Conservation (phyloP, 495 filamentous ascomycete genomes). For the Penicillium paradoxum region DNA sequence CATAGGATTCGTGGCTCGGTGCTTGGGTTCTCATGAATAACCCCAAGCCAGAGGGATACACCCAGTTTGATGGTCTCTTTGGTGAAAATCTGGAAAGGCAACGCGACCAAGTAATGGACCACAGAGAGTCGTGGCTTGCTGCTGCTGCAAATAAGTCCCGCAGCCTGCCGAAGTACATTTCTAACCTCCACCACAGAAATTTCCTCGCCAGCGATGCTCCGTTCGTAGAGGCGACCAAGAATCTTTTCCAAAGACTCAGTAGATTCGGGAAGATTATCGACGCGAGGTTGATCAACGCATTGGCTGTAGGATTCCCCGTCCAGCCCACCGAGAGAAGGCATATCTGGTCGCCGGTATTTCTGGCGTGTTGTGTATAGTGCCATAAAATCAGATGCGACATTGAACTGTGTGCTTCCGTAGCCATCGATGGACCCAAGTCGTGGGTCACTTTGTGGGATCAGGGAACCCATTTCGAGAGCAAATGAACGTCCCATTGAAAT, state of each 20-base stretch:
- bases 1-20: constrained; percentile 77
- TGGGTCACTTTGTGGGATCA: constrained; percentile 84
- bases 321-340: constrained; percentile 30
- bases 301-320: constrained; percentile 7
- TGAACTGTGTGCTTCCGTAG: constrained; percentile 64
- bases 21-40: constrained; percentile 91
- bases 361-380: constrained; percentile 96
- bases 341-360: constrained; percentile 79
- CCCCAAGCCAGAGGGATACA: constrained; percentile 89
- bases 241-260: constrained; percentile 25
- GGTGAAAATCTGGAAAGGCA: constrained; percentile 88
- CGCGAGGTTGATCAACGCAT: constrained; percentile 12
- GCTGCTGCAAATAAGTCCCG: constrained; percentile 74
- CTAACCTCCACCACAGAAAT: constrained; percentile 72
- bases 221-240: constrained; percentile 55
- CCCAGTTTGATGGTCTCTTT: constrained; percentile 94
- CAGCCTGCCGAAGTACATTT: constrained; percentile 74
- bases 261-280: constrained; percentile 12
- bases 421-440: constrained; percentile 70
- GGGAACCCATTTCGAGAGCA: constrained; percentile 84
- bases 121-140: constrained; percentile 68
- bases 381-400: constrained; percentile 91
- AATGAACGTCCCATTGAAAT: constrained; percentile 93
- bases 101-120: constrained; percentile 76
- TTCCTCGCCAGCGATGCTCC: constrained; percentile 57